phyloP scores from a whole-genome alignment of 2,329 filamentous ascomycete genomes.

The Pestalotiopsis sp. region DNA sequence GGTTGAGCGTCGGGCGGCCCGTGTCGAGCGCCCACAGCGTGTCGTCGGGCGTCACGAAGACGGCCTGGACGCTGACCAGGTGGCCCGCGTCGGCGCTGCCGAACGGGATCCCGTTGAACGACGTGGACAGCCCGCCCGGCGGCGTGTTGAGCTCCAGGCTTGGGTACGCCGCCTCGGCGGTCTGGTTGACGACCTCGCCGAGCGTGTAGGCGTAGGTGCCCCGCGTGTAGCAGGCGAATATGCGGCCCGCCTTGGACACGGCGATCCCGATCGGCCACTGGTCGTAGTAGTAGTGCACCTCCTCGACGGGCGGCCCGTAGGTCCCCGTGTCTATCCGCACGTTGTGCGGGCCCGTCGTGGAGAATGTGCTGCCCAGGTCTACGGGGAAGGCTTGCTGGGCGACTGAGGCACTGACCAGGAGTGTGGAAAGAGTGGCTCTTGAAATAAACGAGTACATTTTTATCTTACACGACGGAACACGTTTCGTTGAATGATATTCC shows the following conservation, averaged over 20 bases:
- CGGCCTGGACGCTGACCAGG: constrained; percentile 46
- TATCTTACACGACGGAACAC: background rate
- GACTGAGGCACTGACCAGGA: background rate
- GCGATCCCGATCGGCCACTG: constrained; percentile 49
- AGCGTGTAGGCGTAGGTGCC: constrained; percentile 48
- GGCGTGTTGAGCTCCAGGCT: constrained; percentile 37
- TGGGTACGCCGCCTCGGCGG: constrained; percentile 48
- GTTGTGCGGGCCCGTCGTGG: constrained; percentile 1
- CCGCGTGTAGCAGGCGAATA: constrained; percentile 48
- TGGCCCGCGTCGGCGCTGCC: constrained; percentile 42
- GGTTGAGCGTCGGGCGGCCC: constrained; percentile 43
- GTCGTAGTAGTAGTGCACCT: constrained; percentile 50
- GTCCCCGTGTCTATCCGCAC: constrained; percentile 48
- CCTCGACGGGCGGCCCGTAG: constrained; percentile 48
- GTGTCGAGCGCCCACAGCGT: constrained; percentile 49
- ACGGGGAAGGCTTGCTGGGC: constrained; percentile 5
- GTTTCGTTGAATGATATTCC: too few species aligned
- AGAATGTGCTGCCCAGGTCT: constrained; percentile 8
- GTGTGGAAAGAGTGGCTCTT: background rate
- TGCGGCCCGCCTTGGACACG: constrained; percentile 41
- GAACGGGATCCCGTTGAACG: constrained; percentile 42
- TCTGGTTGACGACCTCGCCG: constrained; percentile 47
- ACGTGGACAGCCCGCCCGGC: constrained; percentile 27
- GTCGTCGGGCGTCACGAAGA: constrained; percentile 46
- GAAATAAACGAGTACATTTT: background rate